Percentiles rank a stretch among this genome's conserved stretches.
These are phyloP conservation scores for Escovopsis sp. DNA, from an alignment of 2,329 filamentous ascomycete species.

Conservation along the genomic window DNA sequence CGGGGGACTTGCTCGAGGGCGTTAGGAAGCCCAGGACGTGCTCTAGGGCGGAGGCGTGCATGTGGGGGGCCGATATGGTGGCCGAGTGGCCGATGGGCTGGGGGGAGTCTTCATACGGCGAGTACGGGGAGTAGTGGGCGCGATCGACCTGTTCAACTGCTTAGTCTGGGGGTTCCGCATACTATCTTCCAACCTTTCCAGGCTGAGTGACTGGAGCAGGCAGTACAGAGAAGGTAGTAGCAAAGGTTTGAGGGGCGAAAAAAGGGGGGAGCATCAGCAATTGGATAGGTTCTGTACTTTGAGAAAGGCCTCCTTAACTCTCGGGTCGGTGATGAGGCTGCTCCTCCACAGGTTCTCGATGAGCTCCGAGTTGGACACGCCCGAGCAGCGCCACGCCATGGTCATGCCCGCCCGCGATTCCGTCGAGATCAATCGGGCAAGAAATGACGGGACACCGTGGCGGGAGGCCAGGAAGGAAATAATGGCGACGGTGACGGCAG, in stretches of 20 bases:
- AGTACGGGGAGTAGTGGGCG: conserved; percentile 59
- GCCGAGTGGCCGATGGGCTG: conserved; percentile 40
- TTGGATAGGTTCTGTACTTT: conserved; percentile 29
- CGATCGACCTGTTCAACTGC: conserved; percentile 55
- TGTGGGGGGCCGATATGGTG: conserved; percentile 46
- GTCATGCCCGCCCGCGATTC: conserved; percentile 9
- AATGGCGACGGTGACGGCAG: too few species aligned
- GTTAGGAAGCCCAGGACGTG: conserved; percentile 30
- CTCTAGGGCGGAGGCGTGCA: conserved; percentile 42
- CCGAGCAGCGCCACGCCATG: conserved; percentile 89
- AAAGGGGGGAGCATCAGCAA: neutral
- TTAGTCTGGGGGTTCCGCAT: too few species aligned
- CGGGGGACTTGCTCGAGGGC: conserved; percentile 18
- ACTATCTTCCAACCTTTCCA: neutral
- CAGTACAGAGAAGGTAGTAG: neutral
- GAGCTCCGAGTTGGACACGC: conserved; percentile 56
- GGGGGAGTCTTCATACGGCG: conserved; percentile 51
- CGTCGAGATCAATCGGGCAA: neutral
- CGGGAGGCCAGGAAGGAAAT: too few species aligned
- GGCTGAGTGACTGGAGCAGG: neutral
- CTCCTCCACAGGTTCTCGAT: conserved; percentile 63
- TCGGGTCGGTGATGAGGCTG: conserved; percentile 54
- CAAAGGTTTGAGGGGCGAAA: neutral
- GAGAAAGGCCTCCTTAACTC: conserved; percentile 68
- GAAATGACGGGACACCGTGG: too few species aligned